Evolutionary conservation across 208 protist genomes (phyloP).

Genomic region (Crithidia fasciculata): DNA sequence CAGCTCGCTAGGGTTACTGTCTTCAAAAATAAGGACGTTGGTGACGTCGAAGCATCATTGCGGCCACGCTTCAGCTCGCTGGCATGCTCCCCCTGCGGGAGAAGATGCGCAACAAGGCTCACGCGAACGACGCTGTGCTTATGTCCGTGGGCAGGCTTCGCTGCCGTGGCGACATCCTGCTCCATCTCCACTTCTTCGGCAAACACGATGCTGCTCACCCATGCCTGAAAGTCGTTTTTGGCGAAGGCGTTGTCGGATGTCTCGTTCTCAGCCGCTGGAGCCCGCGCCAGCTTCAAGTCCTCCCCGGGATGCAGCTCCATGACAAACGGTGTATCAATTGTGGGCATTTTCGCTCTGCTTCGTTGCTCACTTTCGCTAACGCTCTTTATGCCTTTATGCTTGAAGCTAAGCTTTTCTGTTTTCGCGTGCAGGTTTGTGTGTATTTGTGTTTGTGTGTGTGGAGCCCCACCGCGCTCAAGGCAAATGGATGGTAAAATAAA

Average conservation of each 20-base stretch:
- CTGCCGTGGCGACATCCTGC: constrained; percentile 2
- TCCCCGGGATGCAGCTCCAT: constrained; percentile 50
- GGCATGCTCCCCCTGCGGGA: neutral
- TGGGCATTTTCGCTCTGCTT: constrained; percentile 36
- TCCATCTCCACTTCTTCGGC: constrained; percentile 31
- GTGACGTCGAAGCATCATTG: constrained; percentile 5
- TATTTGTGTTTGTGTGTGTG: neutral
- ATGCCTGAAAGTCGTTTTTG: constrained; percentile 39
- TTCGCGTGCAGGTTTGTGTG: neutral
- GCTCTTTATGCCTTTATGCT: neutral
- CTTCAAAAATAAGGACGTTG: constrained; percentile 2
- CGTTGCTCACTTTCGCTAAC: neutral
- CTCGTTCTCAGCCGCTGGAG: neutral
- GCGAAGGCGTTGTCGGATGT: constrained; percentile 21
- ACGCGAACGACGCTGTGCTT: constrained; percentile 41
- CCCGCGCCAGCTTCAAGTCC: constrained; percentile 38
- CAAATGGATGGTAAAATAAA: too few species aligned
- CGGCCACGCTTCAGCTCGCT: constrained; percentile 10
- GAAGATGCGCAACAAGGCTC: constrained; percentile 39
- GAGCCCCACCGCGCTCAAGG: too few species aligned
- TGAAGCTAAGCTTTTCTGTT: neutral
- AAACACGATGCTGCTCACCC: constrained; percentile 44
- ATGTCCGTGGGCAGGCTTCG: constrained; percentile 2
- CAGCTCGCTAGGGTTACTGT: constrained; percentile 46
- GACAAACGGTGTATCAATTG: constrained; percentile 52